phyloP scores from a whole-genome alignment of 1,284 basidiomycete species.

The Irpex rosettiformis region DNA sequence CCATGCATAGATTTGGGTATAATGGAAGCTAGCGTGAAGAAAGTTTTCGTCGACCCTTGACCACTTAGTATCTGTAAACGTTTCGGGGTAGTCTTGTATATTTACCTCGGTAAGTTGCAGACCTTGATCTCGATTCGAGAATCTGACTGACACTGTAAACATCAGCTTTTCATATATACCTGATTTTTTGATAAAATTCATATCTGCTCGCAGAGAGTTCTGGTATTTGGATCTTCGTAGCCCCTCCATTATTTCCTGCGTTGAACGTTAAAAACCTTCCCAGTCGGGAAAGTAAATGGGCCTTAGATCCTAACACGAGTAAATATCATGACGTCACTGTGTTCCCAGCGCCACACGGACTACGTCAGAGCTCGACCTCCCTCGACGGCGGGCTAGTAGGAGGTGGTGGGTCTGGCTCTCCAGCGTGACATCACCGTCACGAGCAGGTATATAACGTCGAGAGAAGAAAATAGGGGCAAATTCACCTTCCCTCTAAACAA shows the following conservation, averaged over 20 bases:
- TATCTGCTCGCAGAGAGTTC: too few relatives aligned
- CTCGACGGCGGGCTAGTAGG: too few relatives aligned
- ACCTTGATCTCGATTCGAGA: too few relatives aligned
- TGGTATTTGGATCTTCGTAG: background rate
- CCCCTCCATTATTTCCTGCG: too few relatives aligned
- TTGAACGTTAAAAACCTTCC: too few relatives aligned
- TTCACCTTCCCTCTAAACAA: background rate
- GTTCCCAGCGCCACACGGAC: background rate
- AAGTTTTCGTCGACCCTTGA: background rate
- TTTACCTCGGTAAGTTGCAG: too few relatives aligned
- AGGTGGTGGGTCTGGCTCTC: background rate
- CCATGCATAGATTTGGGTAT: slow-evolving; percentile 5
- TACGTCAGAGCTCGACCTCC: background rate
- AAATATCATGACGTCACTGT: background rate
- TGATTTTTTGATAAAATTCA: too few relatives aligned
- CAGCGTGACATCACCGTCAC: background rate
- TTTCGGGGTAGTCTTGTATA: too few relatives aligned
- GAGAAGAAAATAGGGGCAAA: background rate
- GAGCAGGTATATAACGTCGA: background rate
- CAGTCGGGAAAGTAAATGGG: background rate
- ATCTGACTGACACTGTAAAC: too few relatives aligned
- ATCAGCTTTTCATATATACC: too few relatives aligned
- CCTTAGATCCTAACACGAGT: background rate
- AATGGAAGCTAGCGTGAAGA: background rate
- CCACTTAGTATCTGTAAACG: background rate